Conservation (phyloP, 2,329 filamentous ascomycete genomes). For the Aspergillus floridensis region DNA sequence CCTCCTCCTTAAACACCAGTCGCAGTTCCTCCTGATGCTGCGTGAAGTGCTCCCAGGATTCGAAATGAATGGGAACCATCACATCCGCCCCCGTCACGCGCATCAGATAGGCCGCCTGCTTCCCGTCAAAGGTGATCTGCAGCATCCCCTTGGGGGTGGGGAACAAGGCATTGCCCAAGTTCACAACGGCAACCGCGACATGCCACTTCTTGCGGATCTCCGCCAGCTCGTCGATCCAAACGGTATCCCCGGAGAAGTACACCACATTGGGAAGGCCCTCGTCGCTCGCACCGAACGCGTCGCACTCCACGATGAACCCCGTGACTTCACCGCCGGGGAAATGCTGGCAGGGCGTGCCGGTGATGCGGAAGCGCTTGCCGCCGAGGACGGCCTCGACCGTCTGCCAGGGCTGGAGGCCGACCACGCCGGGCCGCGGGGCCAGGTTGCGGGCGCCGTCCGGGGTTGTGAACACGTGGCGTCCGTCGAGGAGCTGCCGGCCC, state of each 20-base stretch:
- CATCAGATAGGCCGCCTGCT: conserved; percentile 40
- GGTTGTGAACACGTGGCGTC: conserved; percentile 46
- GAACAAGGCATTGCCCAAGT: conserved; percentile 31
- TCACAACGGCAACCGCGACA: conserved; percentile 39
- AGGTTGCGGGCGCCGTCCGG: conserved; percentile 44
- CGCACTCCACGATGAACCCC: conserved; percentile 42
- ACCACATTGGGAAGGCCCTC: conserved; percentile 44
- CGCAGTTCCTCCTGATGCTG: conserved; percentile 31
- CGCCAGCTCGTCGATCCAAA: conserved; percentile 40
- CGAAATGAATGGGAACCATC: conserved; percentile 48
- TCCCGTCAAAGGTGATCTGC: conserved; percentile 47
- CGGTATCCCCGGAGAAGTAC: conserved; percentile 35
- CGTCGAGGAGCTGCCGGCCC: conserved; percentile 46
- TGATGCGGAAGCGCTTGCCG: conserved; percentile 38
- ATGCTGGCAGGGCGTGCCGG: conserved; percentile 45
- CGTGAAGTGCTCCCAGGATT: conserved; percentile 46
- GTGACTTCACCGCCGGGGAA: conserved; percentile 44
- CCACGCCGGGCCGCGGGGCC: conserved; percentile 35
- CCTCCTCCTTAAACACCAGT: conserved; percentile 31
- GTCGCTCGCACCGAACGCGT: conserved; percentile 35
- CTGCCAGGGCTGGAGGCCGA: conserved; percentile 40
- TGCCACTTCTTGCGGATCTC: conserved; percentile 35
- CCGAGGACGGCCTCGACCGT: conserved; percentile 28
- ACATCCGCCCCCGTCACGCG: conserved; percentile 41
- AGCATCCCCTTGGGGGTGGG: conserved; percentile 27